Percentiles rank a stretch among this genome's conserved stretches.
Conservation (phyloP, 495 filamentous ascomycete genomes). For the Neurospora cerealis region DNA sequence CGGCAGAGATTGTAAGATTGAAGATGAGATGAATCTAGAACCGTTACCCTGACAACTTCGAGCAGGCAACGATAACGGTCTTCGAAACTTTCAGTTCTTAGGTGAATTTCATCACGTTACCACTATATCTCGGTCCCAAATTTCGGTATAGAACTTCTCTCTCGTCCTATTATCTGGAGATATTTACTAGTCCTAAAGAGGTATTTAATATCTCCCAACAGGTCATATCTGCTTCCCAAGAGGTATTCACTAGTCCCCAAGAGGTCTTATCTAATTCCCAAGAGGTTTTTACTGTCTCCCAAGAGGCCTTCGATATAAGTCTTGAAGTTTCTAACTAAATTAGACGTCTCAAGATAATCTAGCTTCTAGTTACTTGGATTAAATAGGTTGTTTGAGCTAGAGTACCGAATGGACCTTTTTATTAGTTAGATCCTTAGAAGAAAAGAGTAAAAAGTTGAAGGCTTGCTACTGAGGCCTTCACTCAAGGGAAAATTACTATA, state of each 20-base stretch:
- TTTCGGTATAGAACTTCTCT: neutral
- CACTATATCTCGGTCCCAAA: neutral
- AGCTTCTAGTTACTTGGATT: too few relatives aligned
- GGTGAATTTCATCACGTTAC: neutral
- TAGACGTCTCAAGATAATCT: too few relatives aligned
- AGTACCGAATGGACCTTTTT: too few relatives aligned
- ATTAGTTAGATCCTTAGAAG: too few relatives aligned
- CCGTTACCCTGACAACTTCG: neutral
- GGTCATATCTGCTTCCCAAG: neutral
- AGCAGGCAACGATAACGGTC: neutral
- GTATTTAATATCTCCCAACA: neutral
- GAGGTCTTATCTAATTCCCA: neutral
- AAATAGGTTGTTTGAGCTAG: too few relatives aligned
- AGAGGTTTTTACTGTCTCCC: too few relatives aligned
- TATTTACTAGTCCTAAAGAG: too few relatives aligned
- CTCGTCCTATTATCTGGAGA: neutral
- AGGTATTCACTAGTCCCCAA: neutral
- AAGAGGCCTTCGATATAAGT: too few relatives aligned
- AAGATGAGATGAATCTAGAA: neutral
- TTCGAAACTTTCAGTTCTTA: neutral
- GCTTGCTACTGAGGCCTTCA: too few relatives aligned
- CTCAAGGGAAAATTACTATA: too few relatives aligned
- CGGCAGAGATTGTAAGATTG: neutral
- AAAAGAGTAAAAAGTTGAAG: too few relatives aligned
- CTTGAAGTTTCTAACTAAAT: too few relatives aligned